Percentiles rank a stretch among this genome's conserved stretches.
These are phyloP conservation scores for Solanum chmielewskii DNA, from an alignment of 257 asterid species.

Conservation along the genomic window DNA sequence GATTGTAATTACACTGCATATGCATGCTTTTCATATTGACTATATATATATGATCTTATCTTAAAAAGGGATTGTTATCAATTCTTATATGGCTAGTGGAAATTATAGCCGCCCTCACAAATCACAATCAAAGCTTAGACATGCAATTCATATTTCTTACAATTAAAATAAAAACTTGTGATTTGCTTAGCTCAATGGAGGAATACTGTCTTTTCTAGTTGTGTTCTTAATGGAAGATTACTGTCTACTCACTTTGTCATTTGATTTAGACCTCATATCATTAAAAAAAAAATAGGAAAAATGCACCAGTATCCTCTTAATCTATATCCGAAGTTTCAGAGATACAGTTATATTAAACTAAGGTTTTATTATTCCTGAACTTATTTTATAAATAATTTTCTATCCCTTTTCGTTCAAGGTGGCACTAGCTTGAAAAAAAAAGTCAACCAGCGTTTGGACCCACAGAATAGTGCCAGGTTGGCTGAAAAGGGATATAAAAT, in stretches of 20 bases:
- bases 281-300: no score
- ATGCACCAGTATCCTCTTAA: rapidly evolving
- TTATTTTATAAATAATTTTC: no score
- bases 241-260: background rate
- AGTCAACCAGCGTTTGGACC: no score
- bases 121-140: background rate
- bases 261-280: background rate
- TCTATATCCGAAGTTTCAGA: no score
- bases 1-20: background rate
- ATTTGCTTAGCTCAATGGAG: background rate
- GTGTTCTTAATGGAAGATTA: background rate
- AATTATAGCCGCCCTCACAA: background rate
- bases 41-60: background rate
- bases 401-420: no score
- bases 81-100: background rate
- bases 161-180: background rate
- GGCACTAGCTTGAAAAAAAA: no score
- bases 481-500: no score
- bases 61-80: background rate
- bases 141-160: background rate
- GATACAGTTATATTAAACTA: no score
- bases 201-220: background rate
- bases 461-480: no score
- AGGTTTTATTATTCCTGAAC: no score
- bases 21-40: background rate